Evolutionary conservation across 2,329 filamentous ascomycete species (phyloP), one percentile per base, ranked within the genome.

Genomic region (Fusarium ambrosium): DNA sequence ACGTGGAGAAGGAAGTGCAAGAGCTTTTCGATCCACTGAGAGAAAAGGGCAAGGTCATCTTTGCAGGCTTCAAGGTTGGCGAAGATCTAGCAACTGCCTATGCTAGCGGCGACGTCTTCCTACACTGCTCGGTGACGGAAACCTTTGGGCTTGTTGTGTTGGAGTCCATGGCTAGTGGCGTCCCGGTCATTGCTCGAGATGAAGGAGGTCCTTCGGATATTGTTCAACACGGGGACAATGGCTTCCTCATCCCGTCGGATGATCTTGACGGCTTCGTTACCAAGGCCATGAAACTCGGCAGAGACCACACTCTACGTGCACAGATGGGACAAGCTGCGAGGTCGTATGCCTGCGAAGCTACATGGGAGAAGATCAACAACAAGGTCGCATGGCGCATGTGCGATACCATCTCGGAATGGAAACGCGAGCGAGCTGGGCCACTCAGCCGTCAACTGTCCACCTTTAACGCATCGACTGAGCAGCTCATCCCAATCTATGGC

Each of bases 281-380:
- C 18, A 86, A 86, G 74, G 87, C 91, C 0, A 77, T 87, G 43
- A 78, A 85, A 66, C 82, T 93, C 0, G 85, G 86, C 1, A 81
- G 78, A 3, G 85, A 92, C 69, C 56, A 79, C 0, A 65, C 72
- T 0, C 80, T 89, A 18, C 85, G 90, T 9, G 61, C 76, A 6
- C 78, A 73, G 2, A 88, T 93, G 83, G 82, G 84, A 3, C 66
- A 69, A 0, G 83, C 85, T 10, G 88, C 90, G 2, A 86, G 91
- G 62, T 78, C 80, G 22, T 88, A 91, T 70, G 92, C 91, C 0
- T 88, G 89, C 69, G 86, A 91, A 59, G 91, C 89, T 4, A 93
- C 91, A 0, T 94, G 92, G 92, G 91, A 93, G 68, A 92, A 89
- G 82, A 92, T 93, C 81, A 92, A 92, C 82, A 92, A 92, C 76